Base-by-base conservation (phyloP, 768 basidiomycete genomes). In the Mycena galericulata region DNA sequence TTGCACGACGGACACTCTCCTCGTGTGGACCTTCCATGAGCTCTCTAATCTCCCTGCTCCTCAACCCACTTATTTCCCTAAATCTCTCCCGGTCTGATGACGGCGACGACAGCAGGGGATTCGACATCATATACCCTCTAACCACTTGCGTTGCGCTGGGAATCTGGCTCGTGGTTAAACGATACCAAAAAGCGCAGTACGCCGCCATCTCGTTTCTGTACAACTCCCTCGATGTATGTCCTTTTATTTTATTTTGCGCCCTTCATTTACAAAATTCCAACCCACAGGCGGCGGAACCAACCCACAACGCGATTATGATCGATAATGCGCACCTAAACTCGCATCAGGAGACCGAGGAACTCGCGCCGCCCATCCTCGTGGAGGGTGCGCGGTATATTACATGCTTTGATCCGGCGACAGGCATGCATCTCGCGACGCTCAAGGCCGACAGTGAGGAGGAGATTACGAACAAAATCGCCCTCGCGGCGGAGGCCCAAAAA, bases 361-460 rank as follows among this genome's bases (percentile, higher is more conserved):
- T 96, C 34, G 80, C 86, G 40, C 89, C 91, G 4, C 75, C 83
- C 1, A 75, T 85, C 47, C 75, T 79, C 15, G 76, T 86, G 32
- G 76, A 81, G 1, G 84, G 83, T 43, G 82, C 88, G 50, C 84
- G 89, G 45, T 95, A 92, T 75, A 92, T 98, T 67, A 99, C 97
- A 2, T 91, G 92, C 76, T 99, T 89, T 73, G 97, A 98, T 78
- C 97, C 97, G 17, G 90, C 96, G 4, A 97, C 94, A 17, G 91
- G 90, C 24, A 84, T 92, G 43, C 95, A 97, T 73, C 84, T 98
- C 55, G 87, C 82, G 43, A 97, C 96, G 0, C 78, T 90, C 60
- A 81, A 94, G 8, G 92, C 96, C 1, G 94, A 96, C 74, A 87
- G 89, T 67, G 85, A 84, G 43, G 83, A 79, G 15, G 91, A 94